Evolutionary conservation across 768 basidiomycete species (phyloP).

Genomic region (Mycena belliarum): DNA sequence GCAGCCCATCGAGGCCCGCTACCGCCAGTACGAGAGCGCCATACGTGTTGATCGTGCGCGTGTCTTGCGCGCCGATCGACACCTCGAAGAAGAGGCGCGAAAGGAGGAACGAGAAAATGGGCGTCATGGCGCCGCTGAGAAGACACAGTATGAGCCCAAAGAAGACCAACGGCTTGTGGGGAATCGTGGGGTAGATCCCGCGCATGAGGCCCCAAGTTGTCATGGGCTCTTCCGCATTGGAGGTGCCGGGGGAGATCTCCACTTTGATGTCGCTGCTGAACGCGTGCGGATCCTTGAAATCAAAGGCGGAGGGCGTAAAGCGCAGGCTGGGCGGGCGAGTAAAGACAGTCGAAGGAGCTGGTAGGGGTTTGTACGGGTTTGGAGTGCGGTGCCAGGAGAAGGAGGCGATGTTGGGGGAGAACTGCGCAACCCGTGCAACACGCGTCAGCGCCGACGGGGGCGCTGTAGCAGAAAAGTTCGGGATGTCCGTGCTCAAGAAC

Average conservation of each 20-base stretch:
- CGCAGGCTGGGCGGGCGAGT: constrained; percentile 58
- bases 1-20: constrained; percentile 73
- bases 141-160: constrained; percentile 72
- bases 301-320: constrained; percentile 56
- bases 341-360: constrained; percentile 31
- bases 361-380: constrained; percentile 20
- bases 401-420: constrained; percentile 4
- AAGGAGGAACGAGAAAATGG: constrained; percentile 89
- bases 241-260: constrained; percentile 14
- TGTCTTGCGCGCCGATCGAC: constrained; percentile 66
- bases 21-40: constrained; percentile 73
- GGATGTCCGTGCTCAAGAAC: neutral
- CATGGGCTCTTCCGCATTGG: constrained; percentile 12
- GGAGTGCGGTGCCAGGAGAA: constrained; percentile 21
- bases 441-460: constrained; percentile 17
- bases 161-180: constrained; percentile 68
- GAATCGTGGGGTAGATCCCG: constrained; percentile 68
- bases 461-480: neutral
- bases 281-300: constrained; percentile 32
- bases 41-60: constrained; percentile 62
- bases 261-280: constrained; percentile 28
- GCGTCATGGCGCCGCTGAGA: constrained; percentile 81
- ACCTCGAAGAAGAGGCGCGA: constrained; percentile 79
- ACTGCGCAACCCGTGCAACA: constrained; percentile 13
- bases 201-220: constrained; percentile 51